phyloP scores from a whole-genome alignment of 169 alveolate species.

The Eimeria falciformis region DNA sequence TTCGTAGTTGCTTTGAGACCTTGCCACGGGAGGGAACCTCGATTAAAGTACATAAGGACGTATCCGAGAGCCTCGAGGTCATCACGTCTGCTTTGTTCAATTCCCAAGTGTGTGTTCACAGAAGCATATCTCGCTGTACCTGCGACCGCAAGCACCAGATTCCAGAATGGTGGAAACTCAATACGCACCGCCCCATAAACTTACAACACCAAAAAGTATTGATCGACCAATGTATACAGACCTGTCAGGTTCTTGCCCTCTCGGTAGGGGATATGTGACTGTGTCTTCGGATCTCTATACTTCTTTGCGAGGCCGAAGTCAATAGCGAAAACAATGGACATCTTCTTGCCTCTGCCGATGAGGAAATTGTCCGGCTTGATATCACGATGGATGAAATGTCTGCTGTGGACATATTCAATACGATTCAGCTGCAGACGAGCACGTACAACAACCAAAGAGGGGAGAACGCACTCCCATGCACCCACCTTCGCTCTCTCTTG shows the following conservation, averaged over 20 bases:
- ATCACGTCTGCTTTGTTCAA: constrained; percentile 93
- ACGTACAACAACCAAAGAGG: neutral
- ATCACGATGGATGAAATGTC: constrained; percentile 97
- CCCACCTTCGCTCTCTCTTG: neutral
- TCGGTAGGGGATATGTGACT: constrained; percentile 97
- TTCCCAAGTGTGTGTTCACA: constrained; percentile 98
- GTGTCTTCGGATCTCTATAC: constrained; percentile 96
- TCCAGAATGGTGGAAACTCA: no score
- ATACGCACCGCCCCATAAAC: no score
- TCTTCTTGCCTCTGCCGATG: constrained; percentile 90
- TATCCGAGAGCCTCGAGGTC: constrained; percentile 99
- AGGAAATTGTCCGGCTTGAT: constrained; percentile 98
- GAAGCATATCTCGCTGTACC: constrained; percentile 99
- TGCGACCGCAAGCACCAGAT: constrained; percentile 72
- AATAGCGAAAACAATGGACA: constrained; percentile 93
- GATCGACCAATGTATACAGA: constrained; percentile 12
- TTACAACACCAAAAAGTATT: no score
- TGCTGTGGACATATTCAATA: constrained; percentile 96
- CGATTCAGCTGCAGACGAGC: constrained; percentile 88
- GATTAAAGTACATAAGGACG: constrained; percentile 97
- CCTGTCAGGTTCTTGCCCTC: constrained; percentile 99
- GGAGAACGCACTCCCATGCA: neutral
- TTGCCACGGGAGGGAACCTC: constrained; percentile 99
- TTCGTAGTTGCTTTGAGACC: constrained; percentile 94
- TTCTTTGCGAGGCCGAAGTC: constrained; percentile 98